Conservation (phyloP, 2,329 filamentous ascomycete species). For the Xylariales sp. region DNA sequence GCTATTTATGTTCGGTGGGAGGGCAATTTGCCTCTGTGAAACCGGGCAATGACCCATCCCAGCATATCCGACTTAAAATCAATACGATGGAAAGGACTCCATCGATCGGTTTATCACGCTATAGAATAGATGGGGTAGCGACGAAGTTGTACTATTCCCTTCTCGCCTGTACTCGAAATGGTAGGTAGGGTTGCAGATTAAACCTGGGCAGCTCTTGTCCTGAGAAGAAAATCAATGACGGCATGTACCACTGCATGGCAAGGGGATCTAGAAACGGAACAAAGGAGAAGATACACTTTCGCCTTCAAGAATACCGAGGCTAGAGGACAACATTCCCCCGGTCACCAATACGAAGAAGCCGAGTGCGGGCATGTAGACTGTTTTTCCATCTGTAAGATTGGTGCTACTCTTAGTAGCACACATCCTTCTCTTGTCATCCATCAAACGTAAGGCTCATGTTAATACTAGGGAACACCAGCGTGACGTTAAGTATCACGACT, state of each 20-base stretch:
- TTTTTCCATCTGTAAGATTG: neutral
- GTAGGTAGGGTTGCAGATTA: slow-evolving; percentile 32
- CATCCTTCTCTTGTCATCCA: neutral
- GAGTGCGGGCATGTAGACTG: neutral
- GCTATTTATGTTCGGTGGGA: slow-evolving; percentile 31
- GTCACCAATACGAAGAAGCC: slow-evolving; percentile 6
- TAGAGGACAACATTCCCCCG: slow-evolving; percentile 2
- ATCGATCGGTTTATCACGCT: slow-evolving; percentile 23
- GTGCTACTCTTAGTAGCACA: slow-evolving; percentile 16
- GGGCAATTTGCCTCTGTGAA: neutral
- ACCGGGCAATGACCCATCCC: slow-evolving; percentile 21
- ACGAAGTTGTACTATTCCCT: slow-evolving; percentile 27
- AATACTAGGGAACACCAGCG: neutral
- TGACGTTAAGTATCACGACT: slow-evolving; percentile 5
- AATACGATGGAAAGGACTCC: slow-evolving; percentile 18
- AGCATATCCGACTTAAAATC: neutral
- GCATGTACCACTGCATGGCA: slow-evolving; percentile 25
- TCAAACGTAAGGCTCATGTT: neutral
- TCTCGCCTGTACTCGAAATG: slow-evolving; percentile 28
- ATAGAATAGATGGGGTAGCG: slow-evolving; percentile 23
- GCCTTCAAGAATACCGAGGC: slow-evolving; percentile 9
- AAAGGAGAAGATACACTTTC: slow-evolving; percentile 6
- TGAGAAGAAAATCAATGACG: slow-evolving; percentile 27
- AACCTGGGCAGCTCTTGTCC: slow-evolving; percentile 22
- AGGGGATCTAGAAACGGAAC: slow-evolving; percentile 24